Evolutionary conservation across 2,329 filamentous ascomycete species (phyloP).

Genomic region (Fusarium chlamydosporum): DNA sequence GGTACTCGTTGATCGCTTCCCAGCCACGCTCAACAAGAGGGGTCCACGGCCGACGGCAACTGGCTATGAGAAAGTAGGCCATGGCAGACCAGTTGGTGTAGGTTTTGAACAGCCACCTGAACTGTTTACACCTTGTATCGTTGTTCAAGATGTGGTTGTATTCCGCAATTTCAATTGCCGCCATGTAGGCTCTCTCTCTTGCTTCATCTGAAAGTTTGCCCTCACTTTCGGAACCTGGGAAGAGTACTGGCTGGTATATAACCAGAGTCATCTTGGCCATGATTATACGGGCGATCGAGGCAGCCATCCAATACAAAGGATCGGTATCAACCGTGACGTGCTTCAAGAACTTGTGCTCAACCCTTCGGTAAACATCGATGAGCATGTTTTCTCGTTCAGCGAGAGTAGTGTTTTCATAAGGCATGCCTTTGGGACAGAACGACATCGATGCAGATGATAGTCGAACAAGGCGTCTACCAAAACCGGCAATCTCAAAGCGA

Average conservation of each 20-base stretch:
- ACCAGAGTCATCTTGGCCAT: conserved; percentile 84
- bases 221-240: conserved; percentile 68
- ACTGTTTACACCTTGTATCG: conserved; percentile 64
- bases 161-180: conserved; percentile 81
- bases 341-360: conserved; percentile 68
- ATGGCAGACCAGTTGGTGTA: conserved; percentile 68
- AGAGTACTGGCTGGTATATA: conserved; percentile 80
- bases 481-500: conserved; percentile 65
- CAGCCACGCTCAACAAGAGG: conserved; percentile 66
- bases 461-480: conserved; percentile 56
- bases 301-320: conserved; percentile 76
- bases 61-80: conserved; percentile 64
- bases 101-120: conserved; percentile 65
- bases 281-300: conserved; percentile 77
- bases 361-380: conserved; percentile 65
- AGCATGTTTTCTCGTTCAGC: conserved; percentile 62
- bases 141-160: conserved; percentile 74
- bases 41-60: conserved; percentile 63
- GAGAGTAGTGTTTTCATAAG: conserved; percentile 47
- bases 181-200: conserved; percentile 77
- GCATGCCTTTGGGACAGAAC: conserved; percentile 50
- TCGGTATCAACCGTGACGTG: conserved; percentile 65
- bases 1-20: conserved; percentile 60
- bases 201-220: conserved; percentile 71
- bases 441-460: conserved; percentile 55